Evolutionary conservation across 2,329 filamentous ascomycete species (phyloP).

Genomic region (Tolypocladium nubicola): DNA sequence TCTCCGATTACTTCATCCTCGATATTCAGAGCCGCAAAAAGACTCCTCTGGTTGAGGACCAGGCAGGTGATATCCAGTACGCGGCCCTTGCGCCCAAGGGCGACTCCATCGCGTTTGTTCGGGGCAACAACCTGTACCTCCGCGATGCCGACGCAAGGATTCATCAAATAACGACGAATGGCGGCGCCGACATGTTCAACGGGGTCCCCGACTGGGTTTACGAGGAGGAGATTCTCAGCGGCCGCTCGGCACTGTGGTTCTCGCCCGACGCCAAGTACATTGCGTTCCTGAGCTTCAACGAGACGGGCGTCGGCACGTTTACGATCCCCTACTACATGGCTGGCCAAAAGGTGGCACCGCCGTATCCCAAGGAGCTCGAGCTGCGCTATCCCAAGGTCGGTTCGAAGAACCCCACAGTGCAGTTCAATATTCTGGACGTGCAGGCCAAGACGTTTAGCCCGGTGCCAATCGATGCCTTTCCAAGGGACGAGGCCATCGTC

Average conservation of each 20-base stretch:
- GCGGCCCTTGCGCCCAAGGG: slow-evolving; percentile 49
- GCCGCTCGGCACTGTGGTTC: slow-evolving; percentile 83
- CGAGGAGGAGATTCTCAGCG: slow-evolving; percentile 52
- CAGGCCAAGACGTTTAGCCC: slow-evolving; percentile 30
- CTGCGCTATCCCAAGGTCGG: slow-evolving; percentile 61
- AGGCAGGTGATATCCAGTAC: slow-evolving; percentile 56
- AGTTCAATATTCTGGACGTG: slow-evolving; percentile 47
- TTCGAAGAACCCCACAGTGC: slow-evolving; percentile 54
- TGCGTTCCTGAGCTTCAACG: slow-evolving; percentile 82
- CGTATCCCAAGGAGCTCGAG: slow-evolving; percentile 52
- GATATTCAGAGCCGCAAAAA: slow-evolving; percentile 47
- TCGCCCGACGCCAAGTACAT: slow-evolving; percentile 76
- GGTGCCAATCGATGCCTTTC: slow-evolving; percentile 46
- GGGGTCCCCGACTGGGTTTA: slow-evolving; percentile 74
- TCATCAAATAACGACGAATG: slow-evolving; percentile 47
- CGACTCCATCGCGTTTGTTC: slow-evolving; percentile 55
- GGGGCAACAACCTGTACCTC: slow-evolving; percentile 54
- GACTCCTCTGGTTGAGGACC: slow-evolving; percentile 45
- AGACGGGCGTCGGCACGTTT: slow-evolving; percentile 58
- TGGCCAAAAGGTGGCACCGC: slow-evolving; percentile 41
- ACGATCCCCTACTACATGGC: slow-evolving; percentile 58
- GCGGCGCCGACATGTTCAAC: slow-evolving; percentile 52
- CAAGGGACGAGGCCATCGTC: slow-evolving; percentile 50
- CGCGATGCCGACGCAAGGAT: slow-evolving; percentile 36
- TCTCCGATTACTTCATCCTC: slow-evolving; percentile 55